Base-by-base conservation (phyloP, 192 early-diverging fungal genomes). In the Coemansia sp. region DNA sequence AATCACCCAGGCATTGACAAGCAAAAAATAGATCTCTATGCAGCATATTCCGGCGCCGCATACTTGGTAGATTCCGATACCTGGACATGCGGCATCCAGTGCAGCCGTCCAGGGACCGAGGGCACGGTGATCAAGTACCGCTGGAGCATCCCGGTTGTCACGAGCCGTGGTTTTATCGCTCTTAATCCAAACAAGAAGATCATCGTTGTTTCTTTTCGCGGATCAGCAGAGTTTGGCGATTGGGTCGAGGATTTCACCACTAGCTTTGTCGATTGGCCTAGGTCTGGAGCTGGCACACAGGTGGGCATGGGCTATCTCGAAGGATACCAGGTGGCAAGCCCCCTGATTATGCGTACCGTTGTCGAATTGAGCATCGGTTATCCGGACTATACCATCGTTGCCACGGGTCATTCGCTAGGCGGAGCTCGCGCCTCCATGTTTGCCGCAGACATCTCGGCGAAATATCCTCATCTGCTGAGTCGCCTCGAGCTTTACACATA, bases 391-490 rank as follows among this genome's bases (percentile, higher is more conserved):
- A 45, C 1, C 4, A 68, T 82, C 50, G 54, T 70, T 27, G 65
- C 71, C 5, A 62, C 61, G 0, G 80, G 80, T 0, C 74, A 77
- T 22, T 81, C 78, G 32, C 63, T 81, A 18, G 78, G 78, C n/a
- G 78, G 69, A 0, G 48, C 80, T 8, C 67, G 71, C 1, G 74
- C 80, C 19, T 27, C 71, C 5, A 35, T 82, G 54, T 72, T 69
- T 60, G 74, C 68, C 18, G 68, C 68, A 5, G 73, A 75, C 19
- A 35, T 77, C 6, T 53, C 63, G 14, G 35, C 25, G 11, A 46
- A 60, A 14, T 36, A 68, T 23, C 61, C 71, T 8, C 19, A 58
- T 0, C 42, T 65, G 11, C 6, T 51, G 11, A 3, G 36, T 1
- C 61, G 67, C 9, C 45, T 76, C 8, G 52, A 51, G 29, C 29